A percentile compares a stretch with the other conserved stretches of the same genome.
Conservation (phyloP, 495 filamentous ascomycete species). For the Neurospora sp. region DNA sequence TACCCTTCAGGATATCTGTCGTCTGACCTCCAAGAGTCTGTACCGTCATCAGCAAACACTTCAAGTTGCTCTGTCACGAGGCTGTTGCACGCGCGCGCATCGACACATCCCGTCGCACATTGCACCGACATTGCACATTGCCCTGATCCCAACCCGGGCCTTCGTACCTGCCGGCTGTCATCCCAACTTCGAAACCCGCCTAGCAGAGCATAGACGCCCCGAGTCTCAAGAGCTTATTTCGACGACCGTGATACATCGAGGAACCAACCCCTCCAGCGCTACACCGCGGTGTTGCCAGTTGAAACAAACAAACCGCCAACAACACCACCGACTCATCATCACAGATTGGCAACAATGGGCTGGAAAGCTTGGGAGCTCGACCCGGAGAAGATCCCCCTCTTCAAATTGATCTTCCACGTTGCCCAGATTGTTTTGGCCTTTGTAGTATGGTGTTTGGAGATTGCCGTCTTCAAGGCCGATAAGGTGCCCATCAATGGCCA, state of each 20-base stretch:
- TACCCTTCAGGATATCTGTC: not conserved
- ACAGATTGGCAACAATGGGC: constrained; percentile 11
- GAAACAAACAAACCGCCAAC: not conserved
- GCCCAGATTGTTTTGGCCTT: constrained; percentile 59
- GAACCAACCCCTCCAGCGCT: not conserved
- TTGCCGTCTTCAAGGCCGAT: constrained; percentile 58
- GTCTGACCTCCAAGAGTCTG: not conserved
- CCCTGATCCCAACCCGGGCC: not conserved
- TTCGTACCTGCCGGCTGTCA: not conserved
- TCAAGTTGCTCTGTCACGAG: not conserved
- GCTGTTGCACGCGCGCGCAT: not conserved
- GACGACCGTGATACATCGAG: not conserved
- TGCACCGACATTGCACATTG: not conserved
- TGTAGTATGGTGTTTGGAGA: constrained; percentile 61
- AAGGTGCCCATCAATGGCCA: constrained; percentile 54
- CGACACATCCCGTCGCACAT: not conserved
- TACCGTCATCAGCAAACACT: not conserved
- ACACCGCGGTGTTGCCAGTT: not conserved
- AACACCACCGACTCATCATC: not conserved
- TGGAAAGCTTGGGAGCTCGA: constrained; percentile 38
- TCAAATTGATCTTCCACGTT: constrained; percentile 47
- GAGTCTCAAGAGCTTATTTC: not conserved
- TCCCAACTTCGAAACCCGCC: not conserved
- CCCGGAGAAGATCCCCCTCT: constrained; percentile 41
- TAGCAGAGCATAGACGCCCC: not conserved